Conservation (phyloP, 768 basidiomycete genomes). For the Lactarius sp. region DNA sequence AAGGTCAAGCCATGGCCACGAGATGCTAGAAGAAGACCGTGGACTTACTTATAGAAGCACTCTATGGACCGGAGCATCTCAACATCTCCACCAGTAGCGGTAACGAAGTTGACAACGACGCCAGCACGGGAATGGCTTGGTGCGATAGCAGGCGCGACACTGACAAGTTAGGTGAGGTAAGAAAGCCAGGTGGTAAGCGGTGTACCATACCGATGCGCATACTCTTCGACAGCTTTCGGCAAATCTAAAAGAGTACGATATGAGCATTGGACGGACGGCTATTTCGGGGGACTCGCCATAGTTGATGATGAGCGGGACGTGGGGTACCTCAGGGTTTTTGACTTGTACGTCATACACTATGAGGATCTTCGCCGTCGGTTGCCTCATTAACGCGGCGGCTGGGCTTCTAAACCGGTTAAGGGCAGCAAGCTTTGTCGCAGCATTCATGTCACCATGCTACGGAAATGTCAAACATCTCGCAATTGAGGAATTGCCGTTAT, state of each 20-base stretch:
- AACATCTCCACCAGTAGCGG: constrained; percentile 95
- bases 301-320: constrained; percentile 91
- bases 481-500: constrained; percentile 12
- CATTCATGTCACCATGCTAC: constrained; percentile 92
- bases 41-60: constrained; percentile 88
- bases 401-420: constrained; percentile 77
- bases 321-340: constrained; percentile 83
- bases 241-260: constrained; percentile 48
- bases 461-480: not conserved
- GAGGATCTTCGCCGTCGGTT: constrained; percentile 66
- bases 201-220: constrained; percentile 75
- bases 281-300: constrained; percentile 53
- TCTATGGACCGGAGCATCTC: constrained; percentile 98
- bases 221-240: constrained; percentile 94
- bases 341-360: constrained; percentile 93
- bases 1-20: constrained; percentile 8
- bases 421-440: constrained; percentile 72
- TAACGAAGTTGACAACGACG: constrained; percentile 93
- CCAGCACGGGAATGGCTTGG: constrained; percentile 82
- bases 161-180: constrained; percentile 31
- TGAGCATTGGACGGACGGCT: not conserved
- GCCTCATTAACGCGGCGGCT: constrained; percentile 55
- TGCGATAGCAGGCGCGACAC: constrained; percentile 85
- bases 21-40: not conserved
- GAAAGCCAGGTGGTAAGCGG: constrained; percentile 10